phyloP scores from a whole-genome alignment of 495 filamentous ascomycete species.

The Aspergillus sclerotioniger region DNA sequence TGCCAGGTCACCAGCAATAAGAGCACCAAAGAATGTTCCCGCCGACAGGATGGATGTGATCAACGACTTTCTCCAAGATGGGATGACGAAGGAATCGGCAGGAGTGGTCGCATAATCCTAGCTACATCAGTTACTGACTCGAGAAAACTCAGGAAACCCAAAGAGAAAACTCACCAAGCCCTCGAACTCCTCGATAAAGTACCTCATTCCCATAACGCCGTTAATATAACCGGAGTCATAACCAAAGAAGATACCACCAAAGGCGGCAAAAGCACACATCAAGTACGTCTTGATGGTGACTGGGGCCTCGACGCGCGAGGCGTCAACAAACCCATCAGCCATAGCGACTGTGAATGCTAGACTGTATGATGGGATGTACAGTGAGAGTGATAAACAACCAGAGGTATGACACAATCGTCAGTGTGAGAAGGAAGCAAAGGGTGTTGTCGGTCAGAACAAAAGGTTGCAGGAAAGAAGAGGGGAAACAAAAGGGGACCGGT shows the following conservation, averaged over 20 bases:
- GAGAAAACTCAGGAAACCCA: neutral
- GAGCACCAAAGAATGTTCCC: conserved; percentile 74
- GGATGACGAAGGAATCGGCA: conserved; percentile 38
- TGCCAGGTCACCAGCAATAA: conserved; percentile 67
- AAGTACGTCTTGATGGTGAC: conserved; percentile 62
- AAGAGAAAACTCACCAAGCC: conserved; percentile 27
- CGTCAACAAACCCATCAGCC: conserved; percentile 18
- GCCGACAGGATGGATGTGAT: conserved; percentile 72
- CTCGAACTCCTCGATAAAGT: conserved; percentile 48
- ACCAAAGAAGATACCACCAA: conserved; percentile 59
- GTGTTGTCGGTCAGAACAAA: no score
- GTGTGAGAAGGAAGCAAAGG: neutral
- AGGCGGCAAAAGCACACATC: conserved; percentile 59
- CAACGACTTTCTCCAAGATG: conserved; percentile 54
- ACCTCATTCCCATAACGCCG: conserved; percentile 53
- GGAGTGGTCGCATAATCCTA: conserved; percentile 27
- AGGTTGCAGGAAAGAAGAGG: no score
- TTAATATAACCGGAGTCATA: conserved; percentile 56
- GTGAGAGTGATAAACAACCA: neutral
- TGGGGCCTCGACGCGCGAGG: conserved; percentile 55
- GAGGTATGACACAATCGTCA: conserved; percentile 3
- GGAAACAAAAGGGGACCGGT: no score
- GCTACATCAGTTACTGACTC: neutral
- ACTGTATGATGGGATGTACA: neutral
- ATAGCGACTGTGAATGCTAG: conserved; percentile 12